Conservation (phyloP, 129 eudicot species). For the Chrysanthemum seticuspe region DNA sequence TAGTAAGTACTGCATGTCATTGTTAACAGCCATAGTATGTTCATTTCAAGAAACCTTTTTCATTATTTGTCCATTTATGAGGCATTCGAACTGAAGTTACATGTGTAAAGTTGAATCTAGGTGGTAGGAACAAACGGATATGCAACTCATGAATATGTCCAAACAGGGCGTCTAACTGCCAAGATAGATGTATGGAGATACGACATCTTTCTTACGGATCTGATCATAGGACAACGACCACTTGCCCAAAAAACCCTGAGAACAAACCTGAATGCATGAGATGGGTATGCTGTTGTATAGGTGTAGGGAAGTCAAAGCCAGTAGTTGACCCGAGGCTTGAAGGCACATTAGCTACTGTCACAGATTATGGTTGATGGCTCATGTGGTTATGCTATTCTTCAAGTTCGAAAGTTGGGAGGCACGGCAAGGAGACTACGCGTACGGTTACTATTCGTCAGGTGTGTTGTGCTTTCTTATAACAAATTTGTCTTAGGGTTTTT, state of each 20-base stretch:
- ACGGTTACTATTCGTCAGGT: too few species aligned
- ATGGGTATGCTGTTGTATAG: constrained; percentile 53
- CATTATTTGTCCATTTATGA: not conserved
- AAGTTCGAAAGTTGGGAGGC: too few species aligned
- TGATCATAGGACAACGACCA: constrained; percentile 65
- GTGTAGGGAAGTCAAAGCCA: constrained; percentile 41
- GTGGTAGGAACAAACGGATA: constrained; percentile 78
- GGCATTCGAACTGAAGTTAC: not conserved
- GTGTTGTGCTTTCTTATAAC: too few species aligned
- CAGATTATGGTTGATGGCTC: too few species aligned
- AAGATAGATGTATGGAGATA: constrained; percentile 76
- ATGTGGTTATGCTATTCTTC: too few species aligned
- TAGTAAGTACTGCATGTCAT: too few species aligned
- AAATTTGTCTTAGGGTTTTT: too few species aligned
- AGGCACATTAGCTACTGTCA: too few species aligned
- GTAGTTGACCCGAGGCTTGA: constrained; percentile 62
- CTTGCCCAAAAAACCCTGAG: constrained; percentile 43
- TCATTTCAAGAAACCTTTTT: not conserved
- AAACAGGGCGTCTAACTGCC: constrained; percentile 68
- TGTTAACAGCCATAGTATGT: too few species aligned
- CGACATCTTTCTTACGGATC: constrained; percentile 66
- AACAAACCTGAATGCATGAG: constrained; percentile 46
- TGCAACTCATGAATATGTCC: constrained; percentile 81
- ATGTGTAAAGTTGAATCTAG: constrained; percentile 22
- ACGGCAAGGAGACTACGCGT: too few species aligned